Evolutionary conservation across 768 basidiomycete genomes (phyloP), one percentile per base, ranked within the genome.

Genomic region (Leccinum uliginosum): DNA sequence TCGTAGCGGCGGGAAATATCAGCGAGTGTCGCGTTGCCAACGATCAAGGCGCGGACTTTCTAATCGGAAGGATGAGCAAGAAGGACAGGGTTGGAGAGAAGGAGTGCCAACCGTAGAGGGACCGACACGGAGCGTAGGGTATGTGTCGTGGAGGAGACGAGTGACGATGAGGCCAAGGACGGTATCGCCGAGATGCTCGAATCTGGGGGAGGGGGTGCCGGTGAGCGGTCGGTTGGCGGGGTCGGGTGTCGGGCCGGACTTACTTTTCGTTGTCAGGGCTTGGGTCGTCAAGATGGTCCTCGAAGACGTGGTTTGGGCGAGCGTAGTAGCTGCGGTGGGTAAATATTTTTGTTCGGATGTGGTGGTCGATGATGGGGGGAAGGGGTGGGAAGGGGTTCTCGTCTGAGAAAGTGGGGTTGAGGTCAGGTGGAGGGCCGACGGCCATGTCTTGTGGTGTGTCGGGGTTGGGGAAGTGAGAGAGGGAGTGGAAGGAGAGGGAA

Each of bases 201-300:
- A 80, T 66, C 89, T 91, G 65, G 3, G 21, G 23, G 0, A 3
- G 29, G 30, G 34, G 15, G 34, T 34, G 14, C 14, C 3, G 26
- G 14, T 61, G 17, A 56, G 57, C 3, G 1, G 11, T n/a, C n/a
- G n/a, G n/a, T n/a, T 4, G 10, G 5, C 6, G 34, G 53, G 32
- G 15, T 4, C 38, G 19, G 15, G 40, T 10, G n/a, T 14, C 45
- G 15, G 11, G 46, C 35, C 23, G 27, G 6, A 68, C 77, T 62
- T 54, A 89, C 90, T 82, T 86, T 74, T 92, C 90, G 59, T 92
- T 91, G 66, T 92, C 90, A 6, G 88, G 89, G 51, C 86, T 86
- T 2, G 80, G 84, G 70, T 92, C 89, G 59, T 82, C 76, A 0
- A 78, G 81, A 35, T 74, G 77, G 69, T 92, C 90, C 66, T 92